Conservation (phyloP, 805 yeast genomes). For the Starmerella cellae region DNA sequence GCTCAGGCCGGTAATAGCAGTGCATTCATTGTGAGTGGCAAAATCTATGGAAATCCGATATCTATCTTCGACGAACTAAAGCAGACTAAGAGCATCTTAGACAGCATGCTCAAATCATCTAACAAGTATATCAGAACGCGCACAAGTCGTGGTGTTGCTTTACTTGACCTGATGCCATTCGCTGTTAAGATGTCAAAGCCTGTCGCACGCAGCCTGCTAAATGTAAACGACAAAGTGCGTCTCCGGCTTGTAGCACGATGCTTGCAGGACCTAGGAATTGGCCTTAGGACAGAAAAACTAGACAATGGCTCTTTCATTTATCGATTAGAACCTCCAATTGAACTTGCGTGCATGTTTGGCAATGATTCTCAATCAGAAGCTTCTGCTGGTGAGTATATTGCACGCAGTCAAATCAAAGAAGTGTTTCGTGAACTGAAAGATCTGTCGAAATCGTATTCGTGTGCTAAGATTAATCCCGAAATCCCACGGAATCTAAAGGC, state of each 20-base stretch:
- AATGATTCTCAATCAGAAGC: conserved; percentile 2
- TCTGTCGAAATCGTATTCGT: too few species aligned
- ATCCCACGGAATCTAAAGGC: too few species aligned
- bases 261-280: conserved; percentile 20
- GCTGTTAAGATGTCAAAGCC: conserved; percentile 22
- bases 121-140: conserved; percentile 12
- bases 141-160: conserved; percentile 8
- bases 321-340: conserved; percentile 29
- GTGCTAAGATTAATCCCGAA: too few species aligned
- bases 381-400: conserved; percentile 7
- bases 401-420: conserved; percentile 9
- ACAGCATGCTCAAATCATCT: conserved; percentile 20
- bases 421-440: conserved; percentile 3
- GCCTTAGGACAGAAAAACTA: conserved; percentile 20
- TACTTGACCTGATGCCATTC: conserved; percentile 27
- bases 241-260: conserved; percentile 17
- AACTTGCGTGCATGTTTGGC: conserved; percentile 19
- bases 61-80: conserved; percentile 23
- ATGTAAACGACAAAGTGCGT: conserved; percentile 15
- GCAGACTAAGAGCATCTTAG: conserved; percentile 25
- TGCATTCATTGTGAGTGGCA: conserved; percentile 1
- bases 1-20: not conserved
- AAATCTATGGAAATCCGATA: conserved; percentile 13
- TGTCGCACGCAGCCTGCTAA: conserved; percentile 9
- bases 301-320: conserved; percentile 24